Evolutionary conservation across 2,329 filamentous ascomycete genomes (phyloP).

Genomic region (Ophiosphaerella korrae): DNA sequence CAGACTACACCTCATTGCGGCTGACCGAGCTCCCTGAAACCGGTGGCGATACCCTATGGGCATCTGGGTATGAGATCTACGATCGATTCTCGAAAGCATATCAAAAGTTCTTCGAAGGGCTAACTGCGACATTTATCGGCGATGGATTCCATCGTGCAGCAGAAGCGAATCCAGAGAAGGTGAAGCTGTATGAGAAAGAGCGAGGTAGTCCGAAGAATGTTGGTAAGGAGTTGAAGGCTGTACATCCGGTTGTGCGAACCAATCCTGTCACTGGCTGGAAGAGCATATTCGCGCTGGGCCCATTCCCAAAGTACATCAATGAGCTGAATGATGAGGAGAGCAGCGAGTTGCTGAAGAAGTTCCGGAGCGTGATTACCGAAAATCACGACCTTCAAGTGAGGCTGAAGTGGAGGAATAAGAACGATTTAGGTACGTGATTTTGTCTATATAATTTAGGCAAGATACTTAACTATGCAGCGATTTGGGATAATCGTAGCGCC

Average conservation of each 20-base stretch:
- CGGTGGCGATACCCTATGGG: slow-evolving; percentile 52
- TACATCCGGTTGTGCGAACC: slow-evolving; percentile 38
- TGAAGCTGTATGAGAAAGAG: slow-evolving; percentile 17
- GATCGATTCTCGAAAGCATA: slow-evolving; percentile 33
- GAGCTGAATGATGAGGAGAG: slow-evolving; percentile 44
- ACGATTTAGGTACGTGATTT: slow-evolving; percentile 17
- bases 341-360: slow-evolving; percentile 11
- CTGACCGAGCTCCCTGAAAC: slow-evolving; percentile 39
- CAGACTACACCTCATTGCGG: slow-evolving; percentile 67
- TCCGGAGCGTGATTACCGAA: slow-evolving; percentile 27
- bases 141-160: slow-evolving; percentile 24
- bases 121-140: slow-evolving; percentile 33
- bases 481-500: slow-evolving; percentile 47
- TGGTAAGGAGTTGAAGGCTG: slow-evolving; percentile 24
- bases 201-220: slow-evolving; percentile 31
- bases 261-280: slow-evolving; percentile 44
- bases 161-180: slow-evolving; percentile 9
- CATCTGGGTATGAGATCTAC: slow-evolving; percentile 50
- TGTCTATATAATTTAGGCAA: neutral
- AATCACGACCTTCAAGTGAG: slow-evolving; percentile 51
- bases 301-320: slow-evolving; percentile 42
- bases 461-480: slow-evolving; percentile 28
- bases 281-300: slow-evolving; percentile 34
- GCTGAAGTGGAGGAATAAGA: slow-evolving; percentile 44
- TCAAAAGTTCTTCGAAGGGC: slow-evolving; percentile 26